phyloP scores from a whole-genome alignment of 2,329 filamentous ascomycete genomes.

The Sphaceloma murrayae region DNA sequence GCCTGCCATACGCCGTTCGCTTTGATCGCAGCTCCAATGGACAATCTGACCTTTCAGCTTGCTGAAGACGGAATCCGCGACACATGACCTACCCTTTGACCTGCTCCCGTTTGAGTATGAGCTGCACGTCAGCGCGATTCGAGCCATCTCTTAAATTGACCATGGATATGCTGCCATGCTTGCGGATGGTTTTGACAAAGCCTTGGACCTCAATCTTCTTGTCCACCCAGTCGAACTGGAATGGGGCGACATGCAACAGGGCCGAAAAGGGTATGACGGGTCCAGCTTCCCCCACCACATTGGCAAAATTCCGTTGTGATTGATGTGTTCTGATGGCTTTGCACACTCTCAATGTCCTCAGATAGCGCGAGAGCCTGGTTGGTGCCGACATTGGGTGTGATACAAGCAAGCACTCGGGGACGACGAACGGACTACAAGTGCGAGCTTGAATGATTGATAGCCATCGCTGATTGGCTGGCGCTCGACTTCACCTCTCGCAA shows the following conservation, averaged over 20 bases:
- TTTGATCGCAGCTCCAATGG: slow-evolving; percentile 70
- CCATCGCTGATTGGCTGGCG: no score
- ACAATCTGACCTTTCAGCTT: slow-evolving; percentile 49
- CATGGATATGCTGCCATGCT: slow-evolving; percentile 77
- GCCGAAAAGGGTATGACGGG: background rate
- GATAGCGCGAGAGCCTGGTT: no score
- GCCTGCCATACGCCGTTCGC: slow-evolving; percentile 63
- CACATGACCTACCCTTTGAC: slow-evolving; percentile 56
- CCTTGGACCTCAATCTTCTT: slow-evolving; percentile 50
- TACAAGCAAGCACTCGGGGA: no score
- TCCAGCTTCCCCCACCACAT: no score
- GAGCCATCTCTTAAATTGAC: slow-evolving; percentile 82
- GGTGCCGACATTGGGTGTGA: no score
- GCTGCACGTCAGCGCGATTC: slow-evolving; percentile 61
- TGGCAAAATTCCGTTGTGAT: no score
- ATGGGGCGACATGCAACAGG: background rate
- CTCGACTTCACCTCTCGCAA: no score
- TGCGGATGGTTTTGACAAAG: slow-evolving; percentile 73
- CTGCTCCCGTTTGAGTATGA: slow-evolving; percentile 62
- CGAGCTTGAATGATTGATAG: no score
- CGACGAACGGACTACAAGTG: no score
- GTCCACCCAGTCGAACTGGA: no score
- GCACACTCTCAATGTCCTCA: no score
- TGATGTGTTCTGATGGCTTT: no score
- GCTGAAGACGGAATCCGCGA: background rate